Evolutionary conservation across 495 filamentous ascomycete genomes (phyloP), one percentile per base, ranked within the genome.

Genomic region (Platismatia glauca): DNA sequence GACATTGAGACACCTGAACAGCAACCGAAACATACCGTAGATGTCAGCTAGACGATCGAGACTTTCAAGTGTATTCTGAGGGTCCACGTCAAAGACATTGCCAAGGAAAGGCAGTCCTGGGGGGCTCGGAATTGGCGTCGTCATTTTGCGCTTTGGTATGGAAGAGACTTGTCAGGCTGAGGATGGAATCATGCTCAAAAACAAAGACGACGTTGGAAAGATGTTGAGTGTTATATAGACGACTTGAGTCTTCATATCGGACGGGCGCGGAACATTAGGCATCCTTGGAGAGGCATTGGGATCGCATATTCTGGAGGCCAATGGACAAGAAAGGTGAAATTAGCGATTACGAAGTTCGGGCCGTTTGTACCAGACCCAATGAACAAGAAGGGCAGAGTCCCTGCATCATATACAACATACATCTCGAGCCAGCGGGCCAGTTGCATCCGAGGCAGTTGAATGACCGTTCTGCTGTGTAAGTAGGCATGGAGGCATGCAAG

Each of bases 31-130:
- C 58, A 62, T 71, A 79, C 84, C 84, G 66, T 89, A 88, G 43
- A 77, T 82, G 66, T 88, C 85, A 11, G 83, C 79, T 33, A 89
- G 72, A 6, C 74, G 70, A 59, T 75, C 71, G 13, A 87, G 73
- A 27, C 82, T 83, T 58, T 75, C 75, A 64, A 78, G 72, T 0
- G 80, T 80, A 39, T 83, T 74, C 48, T 73, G 76, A 0, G 76
- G 69, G 62, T 88, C 79, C 52, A 89, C 67, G 58, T 86, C 82
- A 41, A 78, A 78, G 64, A 87, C 70, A 66, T 89, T 89, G 11
- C 86, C 86, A n/a, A 89, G 63, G 29, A 89, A 58, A 0, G 85
- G 86, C 16, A 88, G 67, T 7, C 84, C 84, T n/a, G 76, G 79
- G 12, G 85, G 85, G 39, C 78, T 76, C 4, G 86, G 86, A 61